Conservation (phyloP, 2,329 filamentous ascomycete genomes). For the Fusarium poae region DNA sequence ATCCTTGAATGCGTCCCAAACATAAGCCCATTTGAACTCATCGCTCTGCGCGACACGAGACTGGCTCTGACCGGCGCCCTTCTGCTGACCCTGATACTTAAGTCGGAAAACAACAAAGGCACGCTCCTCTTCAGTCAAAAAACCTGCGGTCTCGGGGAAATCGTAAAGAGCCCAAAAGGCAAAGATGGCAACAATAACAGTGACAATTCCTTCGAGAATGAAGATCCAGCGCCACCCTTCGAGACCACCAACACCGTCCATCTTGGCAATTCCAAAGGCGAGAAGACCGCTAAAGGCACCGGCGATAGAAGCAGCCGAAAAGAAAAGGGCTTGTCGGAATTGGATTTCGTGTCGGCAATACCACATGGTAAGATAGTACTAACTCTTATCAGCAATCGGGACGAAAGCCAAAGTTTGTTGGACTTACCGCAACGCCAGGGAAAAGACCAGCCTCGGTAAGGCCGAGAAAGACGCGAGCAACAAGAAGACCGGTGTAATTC, state of each 20-base stretch:
- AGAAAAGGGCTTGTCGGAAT: constrained; percentile 77
- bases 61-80: constrained; percentile 27
- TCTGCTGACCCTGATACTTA: constrained; percentile 68
- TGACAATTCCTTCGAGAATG: constrained; percentile 77
- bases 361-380: constrained; percentile 70
- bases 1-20: constrained; percentile 78
- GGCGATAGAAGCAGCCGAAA: constrained; percentile 83
- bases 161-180: constrained; percentile 82
- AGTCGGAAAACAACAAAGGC: constrained; percentile 78
- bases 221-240: constrained; percentile 76
- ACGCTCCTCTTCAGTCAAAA: constrained; percentile 78
- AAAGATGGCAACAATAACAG: constrained; percentile 73
- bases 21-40: constrained; percentile 80
- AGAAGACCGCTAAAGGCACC: constrained; percentile 82
- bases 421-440: constrained; percentile 68
- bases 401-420: not conserved
- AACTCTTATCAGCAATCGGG: not conserved
- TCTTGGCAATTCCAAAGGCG: constrained; percentile 76
- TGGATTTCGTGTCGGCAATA: constrained; percentile 70
- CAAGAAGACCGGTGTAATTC: constrained; percentile 62
- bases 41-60: constrained; percentile 73
- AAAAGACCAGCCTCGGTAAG: constrained; percentile 76
- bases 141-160: constrained; percentile 82
- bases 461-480: constrained; percentile 70
- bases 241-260: constrained; percentile 73